Base-by-base conservation (phyloP, 1,284 basidiomycete genomes). In the Kwoniella shivajii region DNA sequence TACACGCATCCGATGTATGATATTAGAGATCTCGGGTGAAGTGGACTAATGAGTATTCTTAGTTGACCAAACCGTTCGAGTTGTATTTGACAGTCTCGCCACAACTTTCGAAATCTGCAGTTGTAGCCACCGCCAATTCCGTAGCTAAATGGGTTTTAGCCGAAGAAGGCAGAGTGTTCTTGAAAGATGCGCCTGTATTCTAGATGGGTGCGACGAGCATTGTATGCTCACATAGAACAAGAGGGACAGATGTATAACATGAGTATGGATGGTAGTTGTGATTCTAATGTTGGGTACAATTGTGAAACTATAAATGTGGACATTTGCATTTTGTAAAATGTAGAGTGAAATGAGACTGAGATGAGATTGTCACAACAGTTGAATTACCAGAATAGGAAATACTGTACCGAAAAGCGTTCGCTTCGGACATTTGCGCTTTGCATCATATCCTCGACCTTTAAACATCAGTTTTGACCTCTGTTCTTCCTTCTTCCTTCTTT, bases 31-130 rank as follows among this genome's bases (percentile, higher is more conserved):
- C n/a, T n/a, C n/a, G n/a, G n/a, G n/a, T n/a, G n/a, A n/a, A n/a
- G n/a, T n/a, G n/a, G n/a, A n/a, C n/a, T n/a, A n/a, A n/a, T n/a
- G n/a, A n/a, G n/a, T n/a, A n/a, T n/a, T n/a, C n/a, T 0, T 75
- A 96, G 94, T 89, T 94, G 60, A 97, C 93, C 0, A 86, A 90
- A 65, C 86, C 87, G 0, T 97, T 97, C 69, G 94, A 98, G 75
- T 78, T 99, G 20, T 98, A 97, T 73, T 77, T 97, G 49, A 82
- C 88, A 0, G 77, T 95, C 9, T 89, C 90, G 2, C 90, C 92
- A 2, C 82, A 85, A 47, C 73, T 98, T 48, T 88, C 92, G 1
- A 96, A 97, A 81, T 86, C 84, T 47, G 90, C 89, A 0, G 86
- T 86, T 0, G 86, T 96, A 9, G 85, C 86, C 16, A 88, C 90